Evolutionary conservation across 441 rosid genomes (phyloP), one percentile per base, ranked within the genome.

Genomic region (Viola pubescens): DNA sequence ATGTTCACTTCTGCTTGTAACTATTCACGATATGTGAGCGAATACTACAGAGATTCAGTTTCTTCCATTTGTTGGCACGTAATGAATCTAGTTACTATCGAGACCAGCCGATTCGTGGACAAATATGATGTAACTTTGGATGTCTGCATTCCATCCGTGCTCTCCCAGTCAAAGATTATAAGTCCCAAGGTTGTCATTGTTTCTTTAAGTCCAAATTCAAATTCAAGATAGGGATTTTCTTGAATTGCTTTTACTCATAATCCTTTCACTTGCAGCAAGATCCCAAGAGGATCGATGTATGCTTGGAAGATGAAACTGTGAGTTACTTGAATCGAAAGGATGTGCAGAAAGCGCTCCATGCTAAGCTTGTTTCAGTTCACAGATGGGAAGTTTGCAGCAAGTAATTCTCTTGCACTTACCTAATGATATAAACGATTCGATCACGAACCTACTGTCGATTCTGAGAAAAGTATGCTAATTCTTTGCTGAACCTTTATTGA

Each of bases 111-210:
- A 66, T 94, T 89, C 58, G 94, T 94, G 6, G 97, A 94, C 74
- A 94, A 90, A 66, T 94, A 94, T 65, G 99, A 94, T 72, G 97
- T 94, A 42, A 94, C 95, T 5, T 96, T 94, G 12, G 99, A 94
- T 65, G 96, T 94, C 62, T 94, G 97, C 70, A 81, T 90, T 74
- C 75, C 99, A 40, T 90, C 97, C 42, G 79, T 90, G 48, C 77
- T 86, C 61, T 85, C 97, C 4, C 99, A 94, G 52, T 85, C 97
- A 70, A 85, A 79, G 75, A 71, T 77, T 52, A 70, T 94, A 16
- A 78, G 82, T 73, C 96, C 97, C 45, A 77, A 85, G 58, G 98
- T 86, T 26, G 2, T 5, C 50, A 9, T 39, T n/a, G n/a, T 19
- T 48, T 19, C 10, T 26, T 26, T 52, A 12, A 16, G 34, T 6